Evolutionary conservation across 2,329 filamentous ascomycete genomes (phyloP).

Genomic region (Colletotrichum tropicale): DNA sequence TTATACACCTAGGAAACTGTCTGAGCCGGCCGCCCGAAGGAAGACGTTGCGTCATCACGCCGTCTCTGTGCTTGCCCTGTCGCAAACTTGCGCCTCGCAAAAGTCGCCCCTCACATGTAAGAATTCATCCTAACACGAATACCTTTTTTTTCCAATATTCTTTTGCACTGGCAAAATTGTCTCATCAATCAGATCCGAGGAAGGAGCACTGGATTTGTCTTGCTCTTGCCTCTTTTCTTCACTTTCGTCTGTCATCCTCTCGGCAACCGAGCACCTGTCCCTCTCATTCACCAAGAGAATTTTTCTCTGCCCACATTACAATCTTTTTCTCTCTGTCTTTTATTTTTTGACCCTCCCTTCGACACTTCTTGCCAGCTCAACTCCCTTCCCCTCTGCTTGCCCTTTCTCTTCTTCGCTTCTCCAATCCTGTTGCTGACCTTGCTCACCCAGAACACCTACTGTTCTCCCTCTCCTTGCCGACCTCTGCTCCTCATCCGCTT

Average conservation of each 20-base stretch:
- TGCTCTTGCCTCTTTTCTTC: background rate
- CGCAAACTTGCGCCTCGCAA: background rate
- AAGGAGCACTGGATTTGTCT: background rate
- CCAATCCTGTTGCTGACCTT: background rate
- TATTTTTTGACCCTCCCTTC: background rate
- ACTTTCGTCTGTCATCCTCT: background rate
- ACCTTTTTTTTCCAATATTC: background rate
- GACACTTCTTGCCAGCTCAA: background rate
- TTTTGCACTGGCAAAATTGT: background rate
- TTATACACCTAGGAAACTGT: background rate
- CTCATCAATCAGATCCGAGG: background rate
- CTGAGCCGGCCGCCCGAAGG: background rate
- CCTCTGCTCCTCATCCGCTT: background rate
- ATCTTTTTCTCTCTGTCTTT: background rate
- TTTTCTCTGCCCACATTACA: background rate
- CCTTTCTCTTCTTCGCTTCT: background rate
- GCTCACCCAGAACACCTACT: background rate
- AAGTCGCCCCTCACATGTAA: background rate
- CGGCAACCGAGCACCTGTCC: background rate
- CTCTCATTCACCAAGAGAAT: background rate
- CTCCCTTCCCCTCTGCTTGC: background rate
- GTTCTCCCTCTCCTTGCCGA: background rate
- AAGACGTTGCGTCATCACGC: background rate
- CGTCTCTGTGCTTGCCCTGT: background rate
- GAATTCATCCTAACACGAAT: background rate